A percentile compares a stretch with the other conserved stretches of the same genome.
Evolutionary conservation across 352 stramenopile species (phyloP).

Genomic region (Phytopythium montanum): DNA sequence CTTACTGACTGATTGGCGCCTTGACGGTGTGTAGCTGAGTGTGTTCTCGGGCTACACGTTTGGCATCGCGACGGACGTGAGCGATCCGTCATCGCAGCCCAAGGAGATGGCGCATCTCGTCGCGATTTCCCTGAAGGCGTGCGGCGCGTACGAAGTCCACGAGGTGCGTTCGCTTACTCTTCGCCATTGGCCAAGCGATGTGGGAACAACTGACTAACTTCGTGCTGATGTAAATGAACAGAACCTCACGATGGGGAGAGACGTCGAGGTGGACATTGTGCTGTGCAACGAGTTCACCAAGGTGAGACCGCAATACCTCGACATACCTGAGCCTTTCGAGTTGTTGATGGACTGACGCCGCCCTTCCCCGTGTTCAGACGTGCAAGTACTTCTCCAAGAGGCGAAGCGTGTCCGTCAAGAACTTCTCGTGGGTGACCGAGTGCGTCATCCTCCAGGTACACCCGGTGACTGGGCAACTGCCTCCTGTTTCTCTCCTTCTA

Average conservation of each 20-base stretch:
- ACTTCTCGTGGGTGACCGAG: slow-evolving; percentile 78
- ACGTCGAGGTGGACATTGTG: slow-evolving; percentile 49
- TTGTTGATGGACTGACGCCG: neutral
- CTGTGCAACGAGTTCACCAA: slow-evolving; percentile 69
- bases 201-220: neutral
- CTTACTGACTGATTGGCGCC: slow-evolving; percentile 1
- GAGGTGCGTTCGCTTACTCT: slow-evolving; percentile 25
- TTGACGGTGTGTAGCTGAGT: slow-evolving; percentile 24
- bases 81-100: slow-evolving; percentile 18
- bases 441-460: slow-evolving; percentile 80
- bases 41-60: slow-evolving; percentile 63
- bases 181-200: neutral
- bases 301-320: slow-evolving; percentile 19
- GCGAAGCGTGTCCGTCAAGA: slow-evolving; percentile 39
- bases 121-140: slow-evolving; percentile 56
- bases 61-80: slow-evolving; percentile 56
- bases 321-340: neutral
- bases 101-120: slow-evolving; percentile 46
- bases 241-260: slow-evolving; percentile 40
- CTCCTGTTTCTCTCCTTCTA: slow-evolving; percentile 3
- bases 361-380: slow-evolving; percentile 22
- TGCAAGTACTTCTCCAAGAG: slow-evolving; percentile 49
- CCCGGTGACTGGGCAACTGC: neutral
- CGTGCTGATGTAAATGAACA: slow-evolving; percentile 6
- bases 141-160: slow-evolving; percentile 52